Base-by-base conservation (phyloP, 768 basidiomycete genomes). In the Suillus ampliporus region DNA sequence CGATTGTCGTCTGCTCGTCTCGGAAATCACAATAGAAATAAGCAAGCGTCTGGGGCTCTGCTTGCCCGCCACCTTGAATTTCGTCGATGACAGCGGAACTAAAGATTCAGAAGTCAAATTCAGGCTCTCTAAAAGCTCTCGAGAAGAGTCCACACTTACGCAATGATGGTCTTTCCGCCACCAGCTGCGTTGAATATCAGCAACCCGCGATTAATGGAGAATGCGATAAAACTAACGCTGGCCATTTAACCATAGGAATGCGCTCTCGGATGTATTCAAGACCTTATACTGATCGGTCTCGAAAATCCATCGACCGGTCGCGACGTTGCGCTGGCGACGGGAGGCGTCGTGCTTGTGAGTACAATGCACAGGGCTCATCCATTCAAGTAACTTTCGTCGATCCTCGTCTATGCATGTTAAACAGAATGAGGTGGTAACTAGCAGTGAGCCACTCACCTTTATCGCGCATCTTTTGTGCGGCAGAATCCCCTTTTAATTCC, bases 21-120 rank as follows among this genome's bases (percentile, higher is more conserved):
- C 63, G 66, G 11, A 71, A 73, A 50, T 71, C 61, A 3, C 69
- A 71, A 6, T 73, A 71, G 17, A 71, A 68, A n/a, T 56, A 66
- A 4, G 19, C 34, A 13, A 71, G 23, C 1, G 56, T 6, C 9
- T 66, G 60, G 11, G 37, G 61, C 14, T 61, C 61, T 2, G 41
- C 13, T 4, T 58, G 34, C 0, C 35, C 21, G 4, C 4, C 4
- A 17, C 11, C 19, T 9, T 31, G 41, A 19, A 66, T 48, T 38
- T 23, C 13, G 0, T 66, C 56, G 19, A 72, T 69, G 17, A 69
- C 64, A 2, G 53, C 67, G 28, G 71, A 61, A 6, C 60, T 61
- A 34, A 21, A 44, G 9, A 5, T 10, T 7, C 23, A 54, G 14
- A 37, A 38, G 15, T 54, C 14, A 38, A 21, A n/a, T 9, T 9